Evolutionary conservation across 139 green algal genomes (phyloP).

Genomic region (Closterium sp.): DNA sequence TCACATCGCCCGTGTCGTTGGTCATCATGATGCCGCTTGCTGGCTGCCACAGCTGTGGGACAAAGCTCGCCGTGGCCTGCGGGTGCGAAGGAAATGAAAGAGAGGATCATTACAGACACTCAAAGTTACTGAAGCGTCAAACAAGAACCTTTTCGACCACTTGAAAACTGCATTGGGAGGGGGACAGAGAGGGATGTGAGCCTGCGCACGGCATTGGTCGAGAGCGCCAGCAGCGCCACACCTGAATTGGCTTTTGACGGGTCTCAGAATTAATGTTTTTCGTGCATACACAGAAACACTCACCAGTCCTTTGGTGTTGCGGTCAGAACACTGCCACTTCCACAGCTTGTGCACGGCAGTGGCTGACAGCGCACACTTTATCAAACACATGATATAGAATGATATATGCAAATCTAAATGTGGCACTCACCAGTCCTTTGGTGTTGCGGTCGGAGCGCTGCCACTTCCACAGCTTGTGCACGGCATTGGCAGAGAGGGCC

Average conservation of each 20-base stretch:
- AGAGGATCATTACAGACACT: too few species aligned
- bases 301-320: slow-evolving; percentile 25
- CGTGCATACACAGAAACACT: too few species aligned
- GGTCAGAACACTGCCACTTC: slow-evolving; percentile 41
- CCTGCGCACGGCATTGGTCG: too few species aligned
- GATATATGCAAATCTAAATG: background rate
- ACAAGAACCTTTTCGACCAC: too few species aligned
- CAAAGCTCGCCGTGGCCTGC: slow-evolving; percentile 32
- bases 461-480: slow-evolving; percentile 56
- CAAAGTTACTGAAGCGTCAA: too few species aligned
- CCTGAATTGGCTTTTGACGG: too few species aligned
- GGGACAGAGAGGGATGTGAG: too few species aligned
- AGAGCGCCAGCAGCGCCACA: too few species aligned
- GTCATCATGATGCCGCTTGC: slow-evolving; percentile 50
- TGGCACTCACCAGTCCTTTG: slow-evolving; percentile 8
- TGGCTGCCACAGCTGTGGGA: slow-evolving; percentile 46
- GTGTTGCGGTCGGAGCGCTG: slow-evolving; percentile 40
- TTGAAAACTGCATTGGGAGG: too few species aligned
- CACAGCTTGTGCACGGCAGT: slow-evolving; percentile 53
- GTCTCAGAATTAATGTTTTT: too few species aligned
- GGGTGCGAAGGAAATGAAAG: too few species aligned
- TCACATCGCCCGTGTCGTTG: slow-evolving; percentile 35
- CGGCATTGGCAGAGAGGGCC: slow-evolving; percentile 31
- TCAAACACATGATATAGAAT: background rate
- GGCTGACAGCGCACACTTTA: slow-evolving; percentile 27